Base-by-base conservation (phyloP, 352 stramenopile species). In the Halophytophthora batemanensis region DNA sequence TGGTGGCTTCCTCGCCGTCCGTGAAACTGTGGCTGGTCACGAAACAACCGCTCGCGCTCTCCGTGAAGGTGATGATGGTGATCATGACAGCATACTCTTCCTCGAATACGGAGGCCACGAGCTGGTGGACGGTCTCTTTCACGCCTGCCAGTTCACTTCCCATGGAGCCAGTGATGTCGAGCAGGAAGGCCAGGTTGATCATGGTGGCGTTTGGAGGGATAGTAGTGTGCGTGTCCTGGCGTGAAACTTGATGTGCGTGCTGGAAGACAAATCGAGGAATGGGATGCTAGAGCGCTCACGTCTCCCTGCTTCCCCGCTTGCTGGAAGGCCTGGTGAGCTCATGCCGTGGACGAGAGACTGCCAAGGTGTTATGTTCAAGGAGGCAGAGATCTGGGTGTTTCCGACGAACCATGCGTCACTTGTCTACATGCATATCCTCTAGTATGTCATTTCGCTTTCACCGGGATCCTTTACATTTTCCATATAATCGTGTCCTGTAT, bases 131-230 rank as follows among this genome's bases (percentile, higher is more conserved):
- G 14, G 73, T 89, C 41, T 59, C 44, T 63, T 84, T 86, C 34
- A 86, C 66, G 7, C 73, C 77, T 31, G 64, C 53, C 22, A 89
- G 43, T 46, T 88, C 71, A 17, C 40, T 69, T 50, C 59, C 53
- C 77, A 88, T 88, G 42, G 77, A 88, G 50, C 77, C 77, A 6
- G 77, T 88, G 66, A 88, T 88, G 62, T 86, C 77, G 59, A 88
- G 65, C 18, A 86, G 55, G 64, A 88, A 86, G 21, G 59, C 77
- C 53, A 88, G 57, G 71, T 86, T 86, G 34, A 86, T 28, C 77
- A 88, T 88, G 39, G 22, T 48, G 44, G 33, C 23, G 28, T 17
- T 23, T 19, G n/a, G 43, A 19, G 37, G 28, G 19, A 17, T 38
- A 39, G n/a, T 47, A n/a, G n/a, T n/a, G n/a, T 31, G 25, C 25